Evolutionary conservation across 2,329 filamentous ascomycete genomes (phyloP), one percentile per base, ranked within the genome.

Genomic region (Biscogniauxia sp.): DNA sequence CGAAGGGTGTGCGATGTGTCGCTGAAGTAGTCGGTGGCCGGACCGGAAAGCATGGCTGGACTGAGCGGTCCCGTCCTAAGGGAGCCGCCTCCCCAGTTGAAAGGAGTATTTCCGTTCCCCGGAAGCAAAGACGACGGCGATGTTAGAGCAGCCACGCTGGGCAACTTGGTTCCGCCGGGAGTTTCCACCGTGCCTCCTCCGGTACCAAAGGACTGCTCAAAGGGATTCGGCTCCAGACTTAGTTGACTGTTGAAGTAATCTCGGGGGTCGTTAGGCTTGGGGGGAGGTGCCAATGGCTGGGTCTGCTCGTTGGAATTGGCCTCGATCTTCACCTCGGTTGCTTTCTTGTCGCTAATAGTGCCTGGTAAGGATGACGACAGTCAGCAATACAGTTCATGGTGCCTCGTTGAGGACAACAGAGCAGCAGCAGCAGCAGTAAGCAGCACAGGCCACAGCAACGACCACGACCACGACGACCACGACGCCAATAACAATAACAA

Each of bases 21-120:
- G 68, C 86, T 85, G 73, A 97, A 97, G 78, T 97, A 98, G 74
- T 97, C 93, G 74, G 85, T 90, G 45, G 84, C 79, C 45, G 89
- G 95, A 23, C 93, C 95, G 53, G 93, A 92, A 59, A 99, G 88
- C 93, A 99, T 98, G 65, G 94, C 95, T 79, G 95, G 95, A 77
- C 95, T 98, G 68, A 99, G 78, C 51, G 95, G 95, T 69, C 95
- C 95, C 62, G 93, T 93, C 66, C 95, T 89, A 71, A 99, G 81
- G 53, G 93, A 97, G 69, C 93, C 89, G 66, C 86, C 85, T 68
- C 84, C 84, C 93, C 93, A 97, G 76, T 90, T 88, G 72, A 90
- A 91, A 20, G 88, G 85, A 41, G 86, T 90, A 58, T 87, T 87
- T 65, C 87, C 91, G 70, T 85, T 85, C 65, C 90, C 92, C 53